Evolutionary conservation across 1,139 yeast species (phyloP).

Genomic region (Hanseniaspora uvarum): DNA sequence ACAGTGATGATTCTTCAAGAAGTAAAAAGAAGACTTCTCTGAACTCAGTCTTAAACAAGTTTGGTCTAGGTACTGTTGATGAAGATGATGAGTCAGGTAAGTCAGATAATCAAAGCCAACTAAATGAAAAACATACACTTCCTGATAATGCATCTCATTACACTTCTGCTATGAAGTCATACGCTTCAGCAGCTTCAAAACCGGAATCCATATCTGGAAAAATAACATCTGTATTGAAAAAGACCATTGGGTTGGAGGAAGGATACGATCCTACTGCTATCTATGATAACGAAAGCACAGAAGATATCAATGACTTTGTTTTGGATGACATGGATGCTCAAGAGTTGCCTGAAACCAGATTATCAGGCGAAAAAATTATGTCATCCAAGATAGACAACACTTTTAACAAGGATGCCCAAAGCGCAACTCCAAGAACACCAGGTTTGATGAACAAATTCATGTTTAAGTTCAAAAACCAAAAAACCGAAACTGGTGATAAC

Average conservation of each 20-base stretch:
- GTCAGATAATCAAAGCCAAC: neutral
- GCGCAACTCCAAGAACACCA: neutral
- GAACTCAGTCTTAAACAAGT: neutral
- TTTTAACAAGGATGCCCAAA: neutral
- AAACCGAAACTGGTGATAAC: neutral
- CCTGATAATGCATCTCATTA: neutral
- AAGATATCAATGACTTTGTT: neutral
- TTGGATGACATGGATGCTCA: neutral
- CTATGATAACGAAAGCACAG: neutral
- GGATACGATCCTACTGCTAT: conserved; percentile 1
- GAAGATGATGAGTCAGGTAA: neutral
- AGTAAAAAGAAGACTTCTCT: neutral
- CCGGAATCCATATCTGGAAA: conserved; percentile 10
- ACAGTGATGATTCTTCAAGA: neutral
- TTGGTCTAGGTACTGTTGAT: neutral
- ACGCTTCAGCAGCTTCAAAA: neutral
- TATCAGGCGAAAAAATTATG: conserved; percentile 11
- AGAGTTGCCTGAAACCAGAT: neutral
- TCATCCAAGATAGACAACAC: conserved; percentile 3
- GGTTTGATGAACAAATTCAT: conserved; percentile 8
- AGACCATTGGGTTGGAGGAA: conserved; percentile 10
- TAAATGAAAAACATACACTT: neutral
- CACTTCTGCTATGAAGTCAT: neutral
- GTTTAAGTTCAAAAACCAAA: conserved; percentile 14
- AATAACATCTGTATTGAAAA: conserved; percentile 12